Evolutionary conservation across 1,284 basidiomycete species (phyloP), one percentile per base, ranked within the genome.

Genomic region (Fomitiporia mediterranea): DNA sequence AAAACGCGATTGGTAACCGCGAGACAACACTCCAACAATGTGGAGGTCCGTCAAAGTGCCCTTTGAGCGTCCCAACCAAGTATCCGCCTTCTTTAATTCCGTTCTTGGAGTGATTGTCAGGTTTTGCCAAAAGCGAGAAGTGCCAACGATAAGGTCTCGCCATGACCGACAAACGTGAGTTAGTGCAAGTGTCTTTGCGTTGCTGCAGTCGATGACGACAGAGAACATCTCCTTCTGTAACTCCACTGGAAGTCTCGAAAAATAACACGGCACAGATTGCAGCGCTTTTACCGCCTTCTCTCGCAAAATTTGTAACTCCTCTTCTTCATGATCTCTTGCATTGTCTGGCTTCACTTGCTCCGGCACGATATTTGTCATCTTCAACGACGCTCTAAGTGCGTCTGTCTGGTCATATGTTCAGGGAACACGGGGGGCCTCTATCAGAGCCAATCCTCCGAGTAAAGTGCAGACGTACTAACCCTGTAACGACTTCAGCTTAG

Each of bases 401-500:
- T 63, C 60, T 9, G 74, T 60, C 37, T 63, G 59, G 9, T 76
- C 64, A n/a, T 68, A 67, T 6, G 73, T 71, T 0, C 74, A 70
- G 1, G 75, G 70, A 5, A 66, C 62, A 58, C 77, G 57, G 7
- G 17, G 25, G 9, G 37, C 32, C 32, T 34, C 13, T 34, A 6
- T 34, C 32, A 34, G 32, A 34, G 13, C 6, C 32, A 6, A 34
- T 6, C 13, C 7, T 34, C 13, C 7, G 6, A 34, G 13, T 6
- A 34, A 13, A 34, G 32, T 68, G 68, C 57, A 78, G 79, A n/a
- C 77, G 77, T 17, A 58, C 62, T 48, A 25, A 67, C n/a, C 67
- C 61, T 81, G 85, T 83, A 83, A 86, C 30, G 75, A 75, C 15
- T 76, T 67, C 1, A 84, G 84, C 4, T 80, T 79, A 6, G 84